Evolutionary conservation across 306 rosid genomes (phyloP), one percentile per base, ranked within the genome.

Genomic region (Cicer chorassanicum): DNA sequence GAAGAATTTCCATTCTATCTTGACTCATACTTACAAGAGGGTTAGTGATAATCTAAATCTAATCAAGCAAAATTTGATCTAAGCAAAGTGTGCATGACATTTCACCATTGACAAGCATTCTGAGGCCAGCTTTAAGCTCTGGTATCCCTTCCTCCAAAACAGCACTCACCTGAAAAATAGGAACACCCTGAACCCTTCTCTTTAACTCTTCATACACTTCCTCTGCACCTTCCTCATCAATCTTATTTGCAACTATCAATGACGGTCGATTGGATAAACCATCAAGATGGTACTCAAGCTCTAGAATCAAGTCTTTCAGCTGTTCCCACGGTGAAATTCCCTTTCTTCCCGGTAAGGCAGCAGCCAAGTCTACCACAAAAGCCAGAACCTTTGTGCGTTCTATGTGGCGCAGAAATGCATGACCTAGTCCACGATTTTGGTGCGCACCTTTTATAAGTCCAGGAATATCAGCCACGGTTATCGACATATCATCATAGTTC

Each of bases 391-490:
- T 91, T 0, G 95, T 94, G 56, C 98, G 92, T 79, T 94, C 98
- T 65, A 94, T 94, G 84, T 91, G 97, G 66, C 96, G 97, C 43
- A 94, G 77, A 82, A 91, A 94, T 36, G 96, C 91, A 76, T 90
- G 98, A 56, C 96, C 97, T 3, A 90, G 96, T 54, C 97, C 97
- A 4, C 95, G 88, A 67, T 91, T 85, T 78, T 86, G 88, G 60
- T 94, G 98, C 48, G 97, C 97, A 21, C 97, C 98, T 80, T 92
- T 92, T 41, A 92, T 92, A 36, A 91, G 97, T 56, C 99, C 95
- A 4, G 99, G 99, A 87, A 91, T 80, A 68, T 94, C 97, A 19
- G 96, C 99, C 70, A 92, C 92, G 2, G 95, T 94, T 80, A 92
- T 86, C 74, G 92, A 87, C 15, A 94, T 69, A 82, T 94, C 99